Evolutionary conservation across 139 green algal species (phyloP), one percentile per base, ranked within the genome.

Genomic region (Tetradesmus obliquus): DNA sequence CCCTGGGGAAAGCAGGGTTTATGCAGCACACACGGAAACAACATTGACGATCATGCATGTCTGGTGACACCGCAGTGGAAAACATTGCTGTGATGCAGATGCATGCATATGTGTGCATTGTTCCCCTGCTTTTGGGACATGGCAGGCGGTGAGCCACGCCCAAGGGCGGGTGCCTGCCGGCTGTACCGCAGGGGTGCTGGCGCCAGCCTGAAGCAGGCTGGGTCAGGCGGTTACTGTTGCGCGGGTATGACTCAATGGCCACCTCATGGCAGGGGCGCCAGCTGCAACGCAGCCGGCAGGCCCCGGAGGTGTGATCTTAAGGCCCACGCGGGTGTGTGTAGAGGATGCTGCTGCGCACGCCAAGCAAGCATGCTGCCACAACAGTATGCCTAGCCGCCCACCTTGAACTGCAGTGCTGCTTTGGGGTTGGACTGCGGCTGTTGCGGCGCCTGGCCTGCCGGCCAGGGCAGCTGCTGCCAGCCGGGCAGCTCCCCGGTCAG

Each of bases 381-480:
- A 6, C 9, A 22, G 69, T 3, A 79, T 79, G 69, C 74, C 54
- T 1, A n/a, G n/a, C 13, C 15, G 8, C 84, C 5, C 45, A 94
- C 94, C 94, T 96, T 96, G 94, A 99, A 99, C 3, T 94, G 82
- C 32, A 99, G 93, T 54, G 96, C 97, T 1, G 92, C 93, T 76
- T 97, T 89, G 2, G 95, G 91, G 83, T 96, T 83, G 53, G 45
- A 79, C 66, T 55, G 15, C 62, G 55, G 88, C 71, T 86, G 88
- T 51, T n/a, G 6, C 54, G 79, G 88, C 32, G 5, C 51, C 9
- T 91, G 88, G 57, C 86, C 86, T 80, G 72, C 51, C 17, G 91
- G 91, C 80, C 89, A 95, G 1, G 94, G 95, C 69, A 97, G 92
- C 54, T 94, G 51, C 45, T 88, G 86, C 89, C 91, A 95, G 3